Evolutionary conservation across 768 basidiomycete genomes (phyloP), one percentile per base, ranked within the genome.

Genomic region (Tylopilus intermedius): DNA sequence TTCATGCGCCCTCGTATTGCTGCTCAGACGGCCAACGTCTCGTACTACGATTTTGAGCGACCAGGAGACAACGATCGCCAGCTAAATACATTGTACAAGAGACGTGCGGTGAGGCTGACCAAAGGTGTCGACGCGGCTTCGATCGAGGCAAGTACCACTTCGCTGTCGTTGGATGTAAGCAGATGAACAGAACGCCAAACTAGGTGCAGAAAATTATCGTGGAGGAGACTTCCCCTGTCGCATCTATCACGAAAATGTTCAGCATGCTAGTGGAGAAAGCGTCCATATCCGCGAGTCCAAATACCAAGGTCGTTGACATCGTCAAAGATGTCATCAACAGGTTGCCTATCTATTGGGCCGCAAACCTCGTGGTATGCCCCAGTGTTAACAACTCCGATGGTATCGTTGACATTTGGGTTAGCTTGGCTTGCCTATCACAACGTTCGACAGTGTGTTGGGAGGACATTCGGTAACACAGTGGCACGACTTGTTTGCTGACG

Each of bases 271-370:
- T 61, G 22, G 48, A 53, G 13, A 51, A 45, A 8, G 59, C 53
- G 2, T 69, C 62, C 22, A 44, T 26, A 29, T 48, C 41, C 4
- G 43, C 46, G 10, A 22, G 27, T 14, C 5, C 8, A 8, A 4
- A 39, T 8, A 47, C 43, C 44, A 68, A 57, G 30, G 73, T 66
- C 46, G 64, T 88, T 21, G 84, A 90, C 61, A 75, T 89, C 35
- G 77, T 88, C 7, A 72, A 71, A 39, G 83, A 89, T 57, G 85
- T 89, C 21, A 77, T 86, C 60, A 84, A 88, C 55, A 62, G 75
- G 26, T 53, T 85, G 37, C 80, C 86, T 0, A 65, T 84, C 5
- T 74, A 79, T 53, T 89, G 83, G 84, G 72, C 83, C 27, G 76
- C 77, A 9, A 71, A 78, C 30, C 63, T 79, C 49, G 68, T 86